Conservation (phyloP, 352 stramenopile genomes). For the Phytopythium boreale region DNA sequence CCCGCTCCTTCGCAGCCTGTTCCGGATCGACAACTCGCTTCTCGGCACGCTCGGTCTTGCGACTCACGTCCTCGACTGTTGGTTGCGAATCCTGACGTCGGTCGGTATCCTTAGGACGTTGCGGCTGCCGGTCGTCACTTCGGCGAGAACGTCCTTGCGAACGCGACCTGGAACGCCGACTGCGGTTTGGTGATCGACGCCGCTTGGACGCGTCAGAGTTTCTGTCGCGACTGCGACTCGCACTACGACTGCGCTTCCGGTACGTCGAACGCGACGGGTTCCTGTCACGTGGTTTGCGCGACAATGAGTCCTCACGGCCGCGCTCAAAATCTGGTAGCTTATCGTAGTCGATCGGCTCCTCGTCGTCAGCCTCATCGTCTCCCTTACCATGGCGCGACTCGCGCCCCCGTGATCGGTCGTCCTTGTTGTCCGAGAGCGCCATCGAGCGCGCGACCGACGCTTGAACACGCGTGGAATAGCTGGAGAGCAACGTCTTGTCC, state of each 20-base stretch:
- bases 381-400: slow-evolving; percentile 7
- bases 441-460: slow-evolving; percentile 38
- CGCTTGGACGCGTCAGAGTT: slow-evolving; percentile 12
- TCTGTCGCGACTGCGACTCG: slow-evolving; percentile 23
- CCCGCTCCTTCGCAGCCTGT: slow-evolving; percentile 27
- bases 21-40: slow-evolving; percentile 19
- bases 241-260: slow-evolving; percentile 28
- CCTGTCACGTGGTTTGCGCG: slow-evolving; percentile 10
- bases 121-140: neutral
- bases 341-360: slow-evolving; percentile 77
- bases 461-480: slow-evolving; percentile 61
- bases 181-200: slow-evolving; percentile 1
- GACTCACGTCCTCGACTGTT: slow-evolving; percentile 7
- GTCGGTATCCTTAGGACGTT: slow-evolving; percentile 1
- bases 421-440: slow-evolving; percentile 10
- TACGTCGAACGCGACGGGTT: slow-evolving; percentile 3
- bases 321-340: slow-evolving; percentile 67
- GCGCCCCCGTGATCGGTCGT: slow-evolving; percentile 3
- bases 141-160: slow-evolving; percentile 17
- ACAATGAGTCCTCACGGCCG: neutral
- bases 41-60: neutral
- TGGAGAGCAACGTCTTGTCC: slow-evolving; percentile 57
- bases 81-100: slow-evolving; percentile 7
- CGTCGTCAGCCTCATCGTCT: slow-evolving; percentile 34
- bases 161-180: slow-evolving; percentile 21